Evolutionary conservation across 352 stramenopile genomes (phyloP).

Genomic region (Phytophthora citricola): DNA sequence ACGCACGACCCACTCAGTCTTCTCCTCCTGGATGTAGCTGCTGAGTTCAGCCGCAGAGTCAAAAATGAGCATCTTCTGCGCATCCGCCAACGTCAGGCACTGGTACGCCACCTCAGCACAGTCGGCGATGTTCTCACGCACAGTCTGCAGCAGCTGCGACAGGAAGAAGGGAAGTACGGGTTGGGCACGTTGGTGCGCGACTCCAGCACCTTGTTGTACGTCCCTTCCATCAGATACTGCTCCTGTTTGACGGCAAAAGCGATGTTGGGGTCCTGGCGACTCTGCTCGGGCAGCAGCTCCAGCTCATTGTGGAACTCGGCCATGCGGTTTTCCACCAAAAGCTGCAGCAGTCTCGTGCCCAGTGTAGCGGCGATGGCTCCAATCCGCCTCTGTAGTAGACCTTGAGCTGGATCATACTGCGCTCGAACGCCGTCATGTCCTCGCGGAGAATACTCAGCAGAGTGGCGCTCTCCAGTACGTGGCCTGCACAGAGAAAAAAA

Average conservation of each 20-base stretch:
- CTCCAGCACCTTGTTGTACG: constrained; percentile 94
- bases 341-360: constrained; percentile 88
- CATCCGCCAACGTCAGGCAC: constrained; percentile 86
- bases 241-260: constrained; percentile 91
- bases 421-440: constrained; percentile 88
- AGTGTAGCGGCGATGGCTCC: constrained; percentile 78
- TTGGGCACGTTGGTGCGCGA: constrained; percentile 90
- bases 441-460: constrained; percentile 87
- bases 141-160: constrained; percentile 92
- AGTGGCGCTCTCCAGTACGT: constrained; percentile 91
- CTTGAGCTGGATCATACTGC: constrained; percentile 91
- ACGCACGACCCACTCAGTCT: constrained; percentile 92
- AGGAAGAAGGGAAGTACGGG: constrained; percentile 96
- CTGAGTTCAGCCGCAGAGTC: constrained; percentile 78
- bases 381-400: constrained; percentile 78
- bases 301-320: constrained; percentile 95
- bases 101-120: constrained; percentile 95
- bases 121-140: constrained; percentile 96
- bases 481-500: constrained; percentile 38
- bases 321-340: constrained; percentile 93
- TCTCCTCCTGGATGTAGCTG: constrained; percentile 88
- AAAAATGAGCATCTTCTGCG: constrained; percentile 95
- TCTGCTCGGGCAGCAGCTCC: constrained; percentile 86
- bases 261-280: constrained; percentile 86
- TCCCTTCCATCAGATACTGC: constrained; percentile 94